Evolutionary conservation across 345 rosid species (phyloP).

Genomic region (Rhodomyrtus tomentosa): DNA sequence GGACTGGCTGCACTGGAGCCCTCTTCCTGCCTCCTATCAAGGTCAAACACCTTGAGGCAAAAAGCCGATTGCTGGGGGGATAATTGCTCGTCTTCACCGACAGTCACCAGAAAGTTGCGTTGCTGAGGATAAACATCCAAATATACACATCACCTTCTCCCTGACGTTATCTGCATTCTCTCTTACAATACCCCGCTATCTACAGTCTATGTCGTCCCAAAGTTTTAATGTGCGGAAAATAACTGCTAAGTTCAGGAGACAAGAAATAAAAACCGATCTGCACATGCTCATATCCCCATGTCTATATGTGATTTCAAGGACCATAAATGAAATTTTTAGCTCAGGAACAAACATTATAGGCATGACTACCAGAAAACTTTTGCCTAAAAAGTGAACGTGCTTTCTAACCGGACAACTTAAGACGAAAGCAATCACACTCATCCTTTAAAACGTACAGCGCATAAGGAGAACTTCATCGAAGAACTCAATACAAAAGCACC

Average conservation of each 20-base stretch:
- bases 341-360: background rate
- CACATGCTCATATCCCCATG: background rate
- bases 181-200: background rate
- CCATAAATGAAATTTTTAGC: background rate
- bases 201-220: background rate
- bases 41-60: conserved; percentile 92
- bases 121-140: conserved; percentile 34
- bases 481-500: background rate
- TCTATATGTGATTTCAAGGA: background rate
- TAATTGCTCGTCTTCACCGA: conserved; percentile 86
- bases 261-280: background rate
- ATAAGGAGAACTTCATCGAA: background rate
- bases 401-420: background rate
- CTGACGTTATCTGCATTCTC: background rate
- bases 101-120: conserved; percentile 77
- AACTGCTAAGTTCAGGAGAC: background rate
- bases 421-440: background rate
- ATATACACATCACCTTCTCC: background rate
- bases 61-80: conserved; percentile 66
- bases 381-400: background rate
- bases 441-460: background rate
- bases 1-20: conserved; percentile 67
- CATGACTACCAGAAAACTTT: background rate
- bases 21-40: conserved; percentile 78
- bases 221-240: background rate